A percentile compares a stretch with the other conserved stretches of the same genome.
Evolutionary conservation across 202 grass and related monocot genomes (phyloP).

Genomic region (Zoysia matrella): DNA sequence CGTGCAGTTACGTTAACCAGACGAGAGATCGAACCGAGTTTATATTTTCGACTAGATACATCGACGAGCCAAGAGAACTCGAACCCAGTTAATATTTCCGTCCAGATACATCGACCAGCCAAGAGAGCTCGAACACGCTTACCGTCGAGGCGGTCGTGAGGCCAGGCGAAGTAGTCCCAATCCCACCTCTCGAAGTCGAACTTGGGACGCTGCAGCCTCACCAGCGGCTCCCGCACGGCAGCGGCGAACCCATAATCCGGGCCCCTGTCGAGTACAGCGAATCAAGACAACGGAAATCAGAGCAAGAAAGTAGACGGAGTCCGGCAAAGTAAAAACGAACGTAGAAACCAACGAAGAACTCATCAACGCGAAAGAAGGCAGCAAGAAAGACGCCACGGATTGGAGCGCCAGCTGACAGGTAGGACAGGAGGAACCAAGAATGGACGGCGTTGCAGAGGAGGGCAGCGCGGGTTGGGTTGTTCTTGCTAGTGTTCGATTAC

Average conservation of each 20-base stretch:
- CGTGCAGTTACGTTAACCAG: no score
- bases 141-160: constrained; percentile 72
- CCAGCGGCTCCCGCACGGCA: constrained; percentile 71
- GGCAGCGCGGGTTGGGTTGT: background rate
- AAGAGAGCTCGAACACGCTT: background rate
- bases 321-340: background rate
- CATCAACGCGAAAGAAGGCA: background rate
- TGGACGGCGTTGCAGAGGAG: background rate
- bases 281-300: constrained; percentile 13
- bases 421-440: constrained; percentile 13
- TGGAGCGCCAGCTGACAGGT: background rate
- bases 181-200: constrained; percentile 72
- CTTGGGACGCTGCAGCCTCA: constrained; percentile 66
- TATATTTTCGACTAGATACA: no score
- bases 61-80: no score
- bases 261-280: constrained; percentile 32
- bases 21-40: no score
- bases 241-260: constrained; percentile 43
- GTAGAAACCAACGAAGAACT: background rate
- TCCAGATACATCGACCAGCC: background rate
- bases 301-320: no score
- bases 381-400: no score
- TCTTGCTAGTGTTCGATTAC: background rate
- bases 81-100: constrained; percentile 23
- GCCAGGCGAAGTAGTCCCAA: constrained; percentile 72